phyloP scores from a whole-genome alignment of 2,329 filamentous ascomycete genomes.

The Colletotrichum shisoi region DNA sequence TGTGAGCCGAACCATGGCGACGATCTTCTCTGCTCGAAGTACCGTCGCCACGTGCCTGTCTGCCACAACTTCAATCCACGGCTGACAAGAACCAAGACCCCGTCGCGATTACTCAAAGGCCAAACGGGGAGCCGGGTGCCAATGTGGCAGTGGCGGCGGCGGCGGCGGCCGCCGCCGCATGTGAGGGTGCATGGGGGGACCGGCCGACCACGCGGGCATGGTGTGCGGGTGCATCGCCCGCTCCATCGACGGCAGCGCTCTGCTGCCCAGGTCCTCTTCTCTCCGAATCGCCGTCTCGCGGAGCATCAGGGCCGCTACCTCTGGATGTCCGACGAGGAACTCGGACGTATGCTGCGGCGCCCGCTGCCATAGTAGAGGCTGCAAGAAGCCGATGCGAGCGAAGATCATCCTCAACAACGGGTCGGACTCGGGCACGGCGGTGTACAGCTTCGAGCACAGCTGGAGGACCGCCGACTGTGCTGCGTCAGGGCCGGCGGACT shows the following conservation, averaged over 20 bases:
- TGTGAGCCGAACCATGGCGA: neutral
- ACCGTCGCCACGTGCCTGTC: neutral
- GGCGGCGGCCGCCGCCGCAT: slow-evolving; percentile 33
- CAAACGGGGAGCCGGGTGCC: slow-evolving; percentile 27
- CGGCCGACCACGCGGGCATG: slow-evolving; percentile 25
- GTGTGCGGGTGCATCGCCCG: slow-evolving; percentile 23
- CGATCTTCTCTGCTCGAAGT: neutral
- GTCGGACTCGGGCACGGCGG: slow-evolving; percentile 55
- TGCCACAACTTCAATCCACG: neutral
- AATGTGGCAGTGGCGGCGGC: slow-evolving; percentile 32
- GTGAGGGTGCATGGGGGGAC: slow-evolving; percentile 30
- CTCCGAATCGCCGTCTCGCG: slow-evolving; percentile 56
- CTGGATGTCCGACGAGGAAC: slow-evolving; percentile 56
- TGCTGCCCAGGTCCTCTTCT: slow-evolving; percentile 50
- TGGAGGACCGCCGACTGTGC: slow-evolving; percentile 55
- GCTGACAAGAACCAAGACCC: neutral
- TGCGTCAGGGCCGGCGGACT: slow-evolving; percentile 54
- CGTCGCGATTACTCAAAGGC: neutral
- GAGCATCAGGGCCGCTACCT: slow-evolving; percentile 57
- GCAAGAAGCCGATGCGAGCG: slow-evolving; percentile 58
- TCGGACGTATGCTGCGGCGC: slow-evolving; percentile 52
- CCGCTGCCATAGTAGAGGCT: slow-evolving; percentile 55
- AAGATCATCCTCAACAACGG: slow-evolving; percentile 58
- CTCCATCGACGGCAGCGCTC: slow-evolving; percentile 58
- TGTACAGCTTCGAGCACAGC: slow-evolving; percentile 54